Conservation (phyloP, 2,329 filamentous ascomycete genomes). For the Fusarium napiforme region DNA sequence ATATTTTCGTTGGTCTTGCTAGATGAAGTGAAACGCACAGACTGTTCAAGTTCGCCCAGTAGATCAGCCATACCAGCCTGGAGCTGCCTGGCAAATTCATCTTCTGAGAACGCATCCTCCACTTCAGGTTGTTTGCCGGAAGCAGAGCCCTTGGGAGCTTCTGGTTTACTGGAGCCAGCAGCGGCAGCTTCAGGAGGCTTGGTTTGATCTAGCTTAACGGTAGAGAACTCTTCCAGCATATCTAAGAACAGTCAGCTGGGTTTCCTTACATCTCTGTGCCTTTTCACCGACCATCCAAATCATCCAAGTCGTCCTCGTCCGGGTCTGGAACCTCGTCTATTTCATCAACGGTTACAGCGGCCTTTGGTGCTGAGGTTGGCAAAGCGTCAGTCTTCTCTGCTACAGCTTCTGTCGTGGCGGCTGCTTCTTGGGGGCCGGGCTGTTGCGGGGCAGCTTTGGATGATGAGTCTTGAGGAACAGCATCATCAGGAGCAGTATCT, state of each 20-base stretch:
- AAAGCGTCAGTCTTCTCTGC: conserved; percentile 10
- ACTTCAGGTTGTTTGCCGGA: conserved; percentile 34
- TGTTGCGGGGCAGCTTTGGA: not conserved
- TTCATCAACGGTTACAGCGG: conserved; percentile 14
- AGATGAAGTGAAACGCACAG: conserved; percentile 55
- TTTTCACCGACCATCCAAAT: conserved; percentile 77
- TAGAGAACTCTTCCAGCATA: conserved; percentile 90
- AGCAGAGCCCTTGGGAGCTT: conserved; percentile 50
- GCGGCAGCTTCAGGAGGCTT: conserved; percentile 43
- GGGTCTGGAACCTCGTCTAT: conserved; percentile 80
- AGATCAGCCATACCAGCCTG: conserved; percentile 90
- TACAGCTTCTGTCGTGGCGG: conserved; percentile 18
- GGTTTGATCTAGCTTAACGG: conserved; percentile 61
- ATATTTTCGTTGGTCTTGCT: not conserved
- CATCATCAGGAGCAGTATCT: not conserved
- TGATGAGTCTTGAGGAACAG: not conserved
- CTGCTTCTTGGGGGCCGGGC: conserved; percentile 3
- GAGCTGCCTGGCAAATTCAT: conserved; percentile 86
- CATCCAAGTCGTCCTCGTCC: conserved; percentile 91
- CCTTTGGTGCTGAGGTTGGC: not conserved
- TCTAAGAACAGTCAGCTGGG: conserved; percentile 62
- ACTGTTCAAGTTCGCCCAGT: conserved; percentile 75
- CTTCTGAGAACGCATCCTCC: conserved; percentile 67
- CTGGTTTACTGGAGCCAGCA: conserved; percentile 44
- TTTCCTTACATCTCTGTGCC: not conserved